phyloP scores from a whole-genome alignment of 345 rosid genomes.

The Pelargonium nanum region DNA sequence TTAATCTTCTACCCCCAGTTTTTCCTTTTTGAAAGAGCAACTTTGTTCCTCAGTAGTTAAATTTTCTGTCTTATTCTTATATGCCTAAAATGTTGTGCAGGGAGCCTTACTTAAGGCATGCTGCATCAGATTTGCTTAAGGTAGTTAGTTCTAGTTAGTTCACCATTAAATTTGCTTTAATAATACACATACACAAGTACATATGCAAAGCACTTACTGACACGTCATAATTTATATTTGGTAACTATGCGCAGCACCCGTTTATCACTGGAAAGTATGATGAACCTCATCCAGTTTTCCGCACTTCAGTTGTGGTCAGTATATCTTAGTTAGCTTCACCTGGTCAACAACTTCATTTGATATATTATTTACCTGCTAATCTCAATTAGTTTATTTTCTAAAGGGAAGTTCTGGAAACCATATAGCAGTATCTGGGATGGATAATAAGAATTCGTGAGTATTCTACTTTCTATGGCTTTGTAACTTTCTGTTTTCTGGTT shows the following conservation, averaged over 20 bases:
- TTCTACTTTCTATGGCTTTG: slow-evolving; percentile 9
- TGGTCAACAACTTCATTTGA: slow-evolving; percentile 14
- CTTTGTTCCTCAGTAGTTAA: not conserved
- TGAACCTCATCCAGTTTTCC: slow-evolving; percentile 36
- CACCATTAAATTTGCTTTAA: too few species aligned
- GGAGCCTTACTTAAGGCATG: slow-evolving; percentile 71
- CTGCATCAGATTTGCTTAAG: slow-evolving; percentile 71
- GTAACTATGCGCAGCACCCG: slow-evolving; percentile 54
- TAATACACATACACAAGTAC: not conserved
- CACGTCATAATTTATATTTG: slow-evolving; percentile 10
- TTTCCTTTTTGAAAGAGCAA: not conserved
- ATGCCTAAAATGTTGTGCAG: slow-evolving; percentile 21
- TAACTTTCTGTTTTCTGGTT: slow-evolving; percentile 4
- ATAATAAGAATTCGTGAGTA: slow-evolving; percentile 52
- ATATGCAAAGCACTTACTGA: not conserved
- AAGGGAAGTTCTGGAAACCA: slow-evolving; percentile 48
- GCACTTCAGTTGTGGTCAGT: slow-evolving; percentile 45
- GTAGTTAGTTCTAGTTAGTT: too few species aligned
- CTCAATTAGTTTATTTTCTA: slow-evolving; percentile 2
- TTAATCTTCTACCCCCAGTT: not conserved
- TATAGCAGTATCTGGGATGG: slow-evolving; percentile 31
- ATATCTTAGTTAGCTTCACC: slow-evolving; percentile 6
- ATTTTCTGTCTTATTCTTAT: not conserved
- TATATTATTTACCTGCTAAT: slow-evolving; percentile 13
- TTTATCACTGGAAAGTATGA: slow-evolving; percentile 55